phyloP scores from a whole-genome alignment of 2,329 filamentous ascomycete genomes.

The Ascochyta viciae-villosae region DNA sequence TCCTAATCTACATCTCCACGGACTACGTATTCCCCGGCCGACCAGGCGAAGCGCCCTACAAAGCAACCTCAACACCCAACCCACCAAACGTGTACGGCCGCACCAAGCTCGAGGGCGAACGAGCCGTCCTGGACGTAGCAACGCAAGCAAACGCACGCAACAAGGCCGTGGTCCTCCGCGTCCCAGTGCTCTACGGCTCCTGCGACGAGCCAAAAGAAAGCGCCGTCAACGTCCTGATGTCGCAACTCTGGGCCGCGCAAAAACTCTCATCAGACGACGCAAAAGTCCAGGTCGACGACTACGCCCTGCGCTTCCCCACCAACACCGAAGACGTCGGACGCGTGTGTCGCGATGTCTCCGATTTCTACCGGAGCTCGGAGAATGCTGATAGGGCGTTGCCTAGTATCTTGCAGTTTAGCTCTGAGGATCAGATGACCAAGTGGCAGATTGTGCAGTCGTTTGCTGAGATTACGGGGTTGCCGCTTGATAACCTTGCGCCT shows the following conservation, averaged over 20 bases:
- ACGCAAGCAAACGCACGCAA: conserved; percentile 22
- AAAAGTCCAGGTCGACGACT: conserved; percentile 80
- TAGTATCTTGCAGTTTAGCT: conserved; percentile 80
- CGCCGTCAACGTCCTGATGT: conserved; percentile 82
- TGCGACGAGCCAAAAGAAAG: conserved; percentile 73
- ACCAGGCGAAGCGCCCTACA: conserved; percentile 84
- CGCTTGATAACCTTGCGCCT: conserved; percentile 69
- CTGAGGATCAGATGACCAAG: conserved; percentile 86
- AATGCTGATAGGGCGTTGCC: conserved; percentile 63
- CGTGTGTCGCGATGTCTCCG: conserved; percentile 76
- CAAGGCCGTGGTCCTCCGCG: conserved; percentile 69
- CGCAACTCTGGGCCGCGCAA: conserved; percentile 76
- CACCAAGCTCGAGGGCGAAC: conserved; percentile 74
- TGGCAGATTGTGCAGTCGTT: conserved; percentile 85
- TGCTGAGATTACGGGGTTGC: conserved; percentile 78
- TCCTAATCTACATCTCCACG: conserved; percentile 81
- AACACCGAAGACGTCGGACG: conserved; percentile 87
- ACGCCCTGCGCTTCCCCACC: conserved; percentile 83
- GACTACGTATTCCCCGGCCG: conserved; percentile 80
- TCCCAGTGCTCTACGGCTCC: conserved; percentile 86
- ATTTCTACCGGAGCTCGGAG: conserved; percentile 62
- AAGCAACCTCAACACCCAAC: conserved; percentile 65
- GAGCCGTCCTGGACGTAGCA: conserved; percentile 71
- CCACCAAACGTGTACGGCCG: conserved; percentile 83
- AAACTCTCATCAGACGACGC: conserved; percentile 52